Base-by-base conservation (phyloP, 352 stramenopile species). In the Pythium phragmitis region DNA sequence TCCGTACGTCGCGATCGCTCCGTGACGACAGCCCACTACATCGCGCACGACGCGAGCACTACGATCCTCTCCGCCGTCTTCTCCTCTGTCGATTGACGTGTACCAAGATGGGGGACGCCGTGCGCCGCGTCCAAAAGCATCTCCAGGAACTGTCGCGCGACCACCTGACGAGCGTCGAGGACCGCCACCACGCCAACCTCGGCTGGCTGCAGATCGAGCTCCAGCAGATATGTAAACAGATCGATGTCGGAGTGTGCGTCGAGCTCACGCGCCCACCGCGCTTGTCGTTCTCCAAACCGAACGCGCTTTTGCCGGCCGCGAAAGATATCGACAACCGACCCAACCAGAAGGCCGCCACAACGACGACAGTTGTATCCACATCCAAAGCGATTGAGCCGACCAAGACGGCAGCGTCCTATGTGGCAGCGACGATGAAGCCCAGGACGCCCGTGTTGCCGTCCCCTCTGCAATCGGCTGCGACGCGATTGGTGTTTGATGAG, bases 41-140 rank as follows among this genome's bases (percentile, higher is more conserved):
- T 37, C n/a, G 21, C n/a, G 30, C 23, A 37, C 42, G 46, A 50
- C 45, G 45, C 23, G 21, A 59, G 14, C 45, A 23, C 14, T 14
- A 16, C 46, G 19, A 61, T 34, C 47, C 9, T 16, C 13, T 49
- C 45, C 23, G 45, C 46, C 17, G 16, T 21, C 46, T 21, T 26
- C 16, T 52, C 13, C 39, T 46, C 16, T 41, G 4, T 36, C 61
- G 37, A 43, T 54, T 54, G 39, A 33, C 28, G 26, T 14, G 4
- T 48, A 21, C n/a, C 42, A 23, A n/a, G 41, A 90, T 92, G 80
- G 72, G 80, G 37, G 83, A 92, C 63, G 80, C 79, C 57, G 80
- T 90, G 65, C 69, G 81, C 61, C 79, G 76, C 68, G 76, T 89
- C 58, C 79, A 78, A 57, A 63, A 73, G 52, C 77, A 81, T 37